Conservation (phyloP, 1,284 basidiomycete genomes). For the Leccinum holopus region DNA sequence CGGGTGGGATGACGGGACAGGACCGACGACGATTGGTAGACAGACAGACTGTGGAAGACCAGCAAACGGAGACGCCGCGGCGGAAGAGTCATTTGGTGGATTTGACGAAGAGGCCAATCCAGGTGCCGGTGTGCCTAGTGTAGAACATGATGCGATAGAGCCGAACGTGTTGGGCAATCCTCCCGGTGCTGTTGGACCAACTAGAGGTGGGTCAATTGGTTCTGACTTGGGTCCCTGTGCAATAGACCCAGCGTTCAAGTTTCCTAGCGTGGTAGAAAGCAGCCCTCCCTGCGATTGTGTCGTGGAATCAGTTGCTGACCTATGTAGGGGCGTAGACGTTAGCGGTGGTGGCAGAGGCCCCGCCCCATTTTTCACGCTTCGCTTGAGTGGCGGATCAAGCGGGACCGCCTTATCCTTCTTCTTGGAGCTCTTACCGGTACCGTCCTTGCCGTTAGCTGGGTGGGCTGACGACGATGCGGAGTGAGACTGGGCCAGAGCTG, state of each 20-base stretch:
- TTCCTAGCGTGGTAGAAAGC: slow-evolving; percentile 6
- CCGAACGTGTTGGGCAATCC: slow-evolving; percentile 1
- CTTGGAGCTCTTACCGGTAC: slow-evolving; percentile 35
- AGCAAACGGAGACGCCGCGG: slow-evolving; percentile 19
- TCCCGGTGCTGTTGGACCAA: not conserved
- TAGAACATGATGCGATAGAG: slow-evolving; percentile 6
- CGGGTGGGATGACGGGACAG: slow-evolving; percentile 48
- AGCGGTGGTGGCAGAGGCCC: slow-evolving; percentile 62
- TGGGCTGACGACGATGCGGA: slow-evolving; percentile 13
- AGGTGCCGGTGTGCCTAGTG: not conserved
- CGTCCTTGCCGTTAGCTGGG: slow-evolving; percentile 33
- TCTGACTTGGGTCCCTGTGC: slow-evolving; percentile 8
- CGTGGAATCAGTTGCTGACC: slow-evolving; percentile 13
- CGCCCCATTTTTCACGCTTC: slow-evolving; percentile 60
- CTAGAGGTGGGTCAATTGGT: slow-evolving; percentile 3
- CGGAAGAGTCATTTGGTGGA: slow-evolving; percentile 9
- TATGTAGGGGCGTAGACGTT: slow-evolving; percentile 54
- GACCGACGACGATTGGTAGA: slow-evolving; percentile 62
- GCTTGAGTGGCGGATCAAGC: slow-evolving; percentile 61
- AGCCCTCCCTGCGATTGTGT: slow-evolving; percentile 5
- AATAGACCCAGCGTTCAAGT: not conserved
- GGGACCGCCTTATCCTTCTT: slow-evolving; percentile 53
- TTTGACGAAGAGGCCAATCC: slow-evolving; percentile 6
- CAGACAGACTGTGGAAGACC: slow-evolving; percentile 37
- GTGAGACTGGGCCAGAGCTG: slow-evolving; percentile 29